Conservation (phyloP, 495 filamentous ascomycete species). For the Letharia lupina region DNA sequence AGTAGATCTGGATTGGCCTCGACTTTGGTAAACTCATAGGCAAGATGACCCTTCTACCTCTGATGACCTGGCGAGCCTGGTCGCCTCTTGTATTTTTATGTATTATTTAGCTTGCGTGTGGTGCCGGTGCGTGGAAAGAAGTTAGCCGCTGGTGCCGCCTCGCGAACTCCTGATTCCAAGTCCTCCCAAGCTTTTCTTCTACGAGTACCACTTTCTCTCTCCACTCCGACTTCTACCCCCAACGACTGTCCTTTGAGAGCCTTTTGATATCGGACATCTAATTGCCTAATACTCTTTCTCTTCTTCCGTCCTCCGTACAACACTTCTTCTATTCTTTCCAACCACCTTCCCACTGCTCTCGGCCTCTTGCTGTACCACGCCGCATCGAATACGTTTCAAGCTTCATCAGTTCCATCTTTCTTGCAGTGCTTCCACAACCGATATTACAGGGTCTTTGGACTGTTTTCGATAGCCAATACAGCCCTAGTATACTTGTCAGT, state of each 20-base stretch:
- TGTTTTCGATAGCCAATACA: slow-evolving; percentile 9
- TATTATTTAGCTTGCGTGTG: too few species aligned
- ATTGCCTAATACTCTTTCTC: slow-evolving; percentile 19
- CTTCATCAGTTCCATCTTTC: slow-evolving; percentile 5
- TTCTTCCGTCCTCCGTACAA: slow-evolving; percentile 3
- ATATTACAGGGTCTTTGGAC: neutral
- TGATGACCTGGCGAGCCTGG: too few species aligned
- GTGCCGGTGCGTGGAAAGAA: too few species aligned
- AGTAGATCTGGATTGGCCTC: too few species aligned
- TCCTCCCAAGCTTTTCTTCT: neutral
- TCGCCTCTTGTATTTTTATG: too few species aligned
- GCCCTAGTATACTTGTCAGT: neutral
- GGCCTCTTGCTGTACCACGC: slow-evolving; percentile 5
- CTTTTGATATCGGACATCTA: slow-evolving; percentile 7
- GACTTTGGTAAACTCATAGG: too few species aligned
- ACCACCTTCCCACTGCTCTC: neutral
- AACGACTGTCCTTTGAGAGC: slow-evolving; percentile 14
- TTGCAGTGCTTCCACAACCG: slow-evolving; percentile 5
- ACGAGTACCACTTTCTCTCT: neutral
- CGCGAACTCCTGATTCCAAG: neutral
- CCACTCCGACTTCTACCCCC: neutral
- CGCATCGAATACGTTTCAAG: slow-evolving; percentile 16
- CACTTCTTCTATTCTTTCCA: slow-evolving; percentile 4
- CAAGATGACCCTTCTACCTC: too few species aligned
- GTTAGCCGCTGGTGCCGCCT: neutral